Conservation (phyloP, 164 flowering plant genomes). For the Umbilicus rupestris region DNA sequence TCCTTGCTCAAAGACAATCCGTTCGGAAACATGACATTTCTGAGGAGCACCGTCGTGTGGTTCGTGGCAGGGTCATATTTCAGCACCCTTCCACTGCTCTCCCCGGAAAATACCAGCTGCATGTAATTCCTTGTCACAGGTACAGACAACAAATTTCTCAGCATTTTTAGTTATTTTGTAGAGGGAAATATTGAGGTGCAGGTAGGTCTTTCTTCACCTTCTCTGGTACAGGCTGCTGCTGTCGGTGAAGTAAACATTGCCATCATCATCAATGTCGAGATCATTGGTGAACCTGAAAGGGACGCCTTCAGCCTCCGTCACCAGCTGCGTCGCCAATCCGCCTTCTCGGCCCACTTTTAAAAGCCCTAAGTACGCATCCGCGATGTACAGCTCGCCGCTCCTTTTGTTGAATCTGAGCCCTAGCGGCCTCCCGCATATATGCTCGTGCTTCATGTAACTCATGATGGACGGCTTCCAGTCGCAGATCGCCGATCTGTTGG, state of each 20-base stretch:
- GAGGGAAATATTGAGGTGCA: no score
- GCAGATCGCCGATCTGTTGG: constrained; percentile 66
- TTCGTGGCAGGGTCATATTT: constrained; percentile 65
- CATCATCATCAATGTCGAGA: constrained; percentile 80
- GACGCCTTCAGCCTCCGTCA: constrained; percentile 73
- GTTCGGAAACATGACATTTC: constrained; percentile 66
- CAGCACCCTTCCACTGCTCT: constrained; percentile 64
- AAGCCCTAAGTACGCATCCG: constrained; percentile 95
- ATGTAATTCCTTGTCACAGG: constrained; percentile 55
- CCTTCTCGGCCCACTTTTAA: constrained; percentile 93
- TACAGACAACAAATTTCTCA: background rate
- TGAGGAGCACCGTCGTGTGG: constrained; percentile 58
- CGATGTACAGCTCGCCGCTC: constrained; percentile 83
- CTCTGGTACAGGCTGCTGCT: constrained; percentile 76
- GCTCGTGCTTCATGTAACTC: constrained; percentile 71
- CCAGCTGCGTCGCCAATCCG: constrained; percentile 65
- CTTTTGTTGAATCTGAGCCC: constrained; percentile 84
- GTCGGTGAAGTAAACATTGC: constrained; percentile 85
- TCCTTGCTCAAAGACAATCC: constrained; percentile 84
- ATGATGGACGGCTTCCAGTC: constrained; percentile 53
- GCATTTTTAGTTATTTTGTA: background rate
- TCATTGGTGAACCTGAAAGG: constrained; percentile 81
- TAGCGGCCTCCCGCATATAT: constrained; percentile 88
- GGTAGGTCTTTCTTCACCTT: constrained; percentile 53
- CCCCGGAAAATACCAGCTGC: constrained; percentile 75